These are phyloP conservation scores for Pythium biforme DNA, from an alignment of 352 stramenopile species.

Conservation along the genomic window DNA sequence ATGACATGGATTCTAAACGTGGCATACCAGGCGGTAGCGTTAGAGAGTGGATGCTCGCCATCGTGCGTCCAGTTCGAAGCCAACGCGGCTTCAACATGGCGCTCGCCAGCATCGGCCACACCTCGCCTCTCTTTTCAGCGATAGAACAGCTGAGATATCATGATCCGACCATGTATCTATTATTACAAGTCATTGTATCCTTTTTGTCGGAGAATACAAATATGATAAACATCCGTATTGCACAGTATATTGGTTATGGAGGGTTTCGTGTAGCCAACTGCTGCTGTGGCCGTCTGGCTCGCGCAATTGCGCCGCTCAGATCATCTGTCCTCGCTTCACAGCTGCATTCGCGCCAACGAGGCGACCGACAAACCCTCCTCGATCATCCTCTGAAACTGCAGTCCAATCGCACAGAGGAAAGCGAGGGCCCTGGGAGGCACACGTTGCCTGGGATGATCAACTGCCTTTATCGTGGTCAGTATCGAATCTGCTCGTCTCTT, in stretches of 20 bases:
- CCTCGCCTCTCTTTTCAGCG: neutral
- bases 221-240: too few relatives aligned
- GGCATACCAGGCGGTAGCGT: neutral
- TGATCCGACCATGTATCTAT: neutral
- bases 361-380: neutral
- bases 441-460: too few relatives aligned
- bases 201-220: neutral
- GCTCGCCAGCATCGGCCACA: neutral
- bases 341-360: neutral
- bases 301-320: slow-evolving; percentile 9
- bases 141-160: slow-evolving; percentile 17
- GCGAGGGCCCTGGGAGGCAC: neutral
- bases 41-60: neutral
- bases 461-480: neutral
- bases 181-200: neutral
- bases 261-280: slow-evolving; percentile 10
- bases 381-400: neutral
- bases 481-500: slow-evolving; percentile 1
- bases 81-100: neutral
- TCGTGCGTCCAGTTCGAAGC: slow-evolving; percentile 1
- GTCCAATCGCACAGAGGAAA: neutral
- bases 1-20: neutral
- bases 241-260: too few relatives aligned
- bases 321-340: slow-evolving; percentile 6
- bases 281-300: neutral